phyloP scores from a whole-genome alignment of 2,329 filamentous ascomycete genomes.

The Xylaria sp. region DNA sequence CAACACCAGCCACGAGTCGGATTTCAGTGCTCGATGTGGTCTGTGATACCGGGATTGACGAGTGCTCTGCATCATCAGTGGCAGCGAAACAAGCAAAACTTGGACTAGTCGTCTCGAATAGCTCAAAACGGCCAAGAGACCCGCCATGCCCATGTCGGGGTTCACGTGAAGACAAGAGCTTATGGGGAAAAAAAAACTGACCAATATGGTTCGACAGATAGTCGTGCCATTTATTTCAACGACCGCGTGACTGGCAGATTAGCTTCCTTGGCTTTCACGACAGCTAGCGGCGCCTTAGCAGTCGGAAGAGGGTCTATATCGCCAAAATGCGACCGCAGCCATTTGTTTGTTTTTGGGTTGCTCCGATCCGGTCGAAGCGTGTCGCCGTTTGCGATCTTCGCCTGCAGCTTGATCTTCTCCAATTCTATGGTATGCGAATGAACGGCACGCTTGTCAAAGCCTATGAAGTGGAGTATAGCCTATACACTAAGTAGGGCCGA shows the following conservation, averaged over 20 bases:
- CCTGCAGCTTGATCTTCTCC: slow-evolving; percentile 18
- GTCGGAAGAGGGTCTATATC: slow-evolving; percentile 8
- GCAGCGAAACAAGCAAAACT: slow-evolving; percentile 16
- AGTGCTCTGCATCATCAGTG: slow-evolving; percentile 2
- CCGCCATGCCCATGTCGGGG: slow-evolving; percentile 21
- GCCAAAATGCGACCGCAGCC: slow-evolving; percentile 22
- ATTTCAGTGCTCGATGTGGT: slow-evolving; percentile 6
- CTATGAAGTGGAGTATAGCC: slow-evolving; percentile 28
- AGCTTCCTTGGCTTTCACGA: slow-evolving; percentile 25
- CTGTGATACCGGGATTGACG: slow-evolving; percentile 11
- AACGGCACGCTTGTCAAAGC: slow-evolving; percentile 15
- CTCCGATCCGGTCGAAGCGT: slow-evolving; percentile 1
- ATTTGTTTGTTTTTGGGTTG: neutral
- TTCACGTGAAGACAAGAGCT: slow-evolving; percentile 14
- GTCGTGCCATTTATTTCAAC: slow-evolving; percentile 28
- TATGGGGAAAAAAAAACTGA: slow-evolving; percentile 16
- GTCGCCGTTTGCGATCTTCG: slow-evolving; percentile 14
- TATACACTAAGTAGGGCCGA: slow-evolving; percentile 37
- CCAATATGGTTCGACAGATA: slow-evolving; percentile 29
- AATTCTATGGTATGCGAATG: slow-evolving; percentile 17
- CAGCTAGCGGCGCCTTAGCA: slow-evolving; percentile 11
- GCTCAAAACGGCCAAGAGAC: neutral
- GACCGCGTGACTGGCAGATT: slow-evolving; percentile 24
- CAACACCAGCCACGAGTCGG: slow-evolving; percentile 1
- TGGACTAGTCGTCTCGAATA: slow-evolving; percentile 12